phyloP scores from a whole-genome alignment of 495 filamentous ascomycete species.

The Gamarada debralockiae region DNA sequence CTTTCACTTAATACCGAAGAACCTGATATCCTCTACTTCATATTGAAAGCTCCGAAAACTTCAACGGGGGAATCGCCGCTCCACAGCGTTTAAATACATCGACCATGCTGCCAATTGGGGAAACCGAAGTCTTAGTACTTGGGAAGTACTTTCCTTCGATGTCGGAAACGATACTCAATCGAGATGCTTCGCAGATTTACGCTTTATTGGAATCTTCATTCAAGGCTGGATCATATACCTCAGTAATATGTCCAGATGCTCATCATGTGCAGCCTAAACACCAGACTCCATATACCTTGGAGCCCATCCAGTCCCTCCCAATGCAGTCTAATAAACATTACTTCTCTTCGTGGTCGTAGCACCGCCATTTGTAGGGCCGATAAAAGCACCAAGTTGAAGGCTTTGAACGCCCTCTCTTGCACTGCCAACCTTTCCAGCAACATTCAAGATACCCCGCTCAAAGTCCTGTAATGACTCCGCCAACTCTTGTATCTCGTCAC shows the following conservation, averaged over 20 bases:
- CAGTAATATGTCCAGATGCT: conserved; percentile 6
- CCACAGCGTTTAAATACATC: too few species aligned
- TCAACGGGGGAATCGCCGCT: too few species aligned
- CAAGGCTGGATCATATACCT: neutral
- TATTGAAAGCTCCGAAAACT: too few species aligned
- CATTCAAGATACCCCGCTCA: conserved; percentile 71
- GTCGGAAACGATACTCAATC: too few species aligned
- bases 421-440: conserved; percentile 65
- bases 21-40: too few species aligned
- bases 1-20: too few species aligned
- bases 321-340: conserved; percentile 22
- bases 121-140: too few species aligned
- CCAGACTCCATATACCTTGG: conserved; percentile 23
- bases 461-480: conserved; percentile 70
- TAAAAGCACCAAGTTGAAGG: conserved; percentile 55
- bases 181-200: too few species aligned
- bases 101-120: too few species aligned
- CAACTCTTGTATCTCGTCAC: conserved; percentile 52
- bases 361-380: conserved; percentile 13
- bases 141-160: too few species aligned
- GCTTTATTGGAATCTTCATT: conserved; percentile 9
- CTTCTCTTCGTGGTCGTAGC: conserved; percentile 4
- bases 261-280: conserved; percentile 16
- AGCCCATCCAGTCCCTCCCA: neutral
- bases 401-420: conserved; percentile 69